Base-by-base conservation (phyloP, 345 rosid genomes). In the Camelina neglecta region DNA sequence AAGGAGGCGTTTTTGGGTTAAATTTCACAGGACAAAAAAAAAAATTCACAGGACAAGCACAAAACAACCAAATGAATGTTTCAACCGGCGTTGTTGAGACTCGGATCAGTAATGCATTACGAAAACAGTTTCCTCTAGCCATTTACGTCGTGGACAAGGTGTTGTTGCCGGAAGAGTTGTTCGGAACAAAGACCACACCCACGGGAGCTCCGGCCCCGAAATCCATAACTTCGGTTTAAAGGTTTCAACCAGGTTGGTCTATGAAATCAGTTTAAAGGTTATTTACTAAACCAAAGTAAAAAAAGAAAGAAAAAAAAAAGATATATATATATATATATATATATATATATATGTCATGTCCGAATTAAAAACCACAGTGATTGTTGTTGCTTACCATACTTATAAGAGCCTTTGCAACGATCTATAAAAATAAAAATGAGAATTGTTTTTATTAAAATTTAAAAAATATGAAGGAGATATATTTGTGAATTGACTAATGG, bases 131-230 rank as follows among this genome's bases (percentile, higher is more conserved):
- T 38, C 94, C 94, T 6, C 54, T 90, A 61, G 91, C 93, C 0
- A 74, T 90, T 76, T 92, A 92, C 79, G 83, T 81, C 53, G 81
- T 88, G 41, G 96, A 92, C 75, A 79, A 82, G 74, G 96, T 92
- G 7, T 51, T 90, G 79, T 64, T 87, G 80, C 91, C 97, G 15
- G 77, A 65, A 13, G 85, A 79, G 65, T 42, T 90, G 75, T 87
- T 64, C 15, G 88, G 81, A 45, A 51, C 51, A 10, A 62, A 60
- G 58, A 61, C 79, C 47, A 75, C 82, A 3, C 33, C 89, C 50
- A 84, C 80, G 0, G 79, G 76, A 1, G 73, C 91, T 58, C 84
- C 91, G 0, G 4, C 84, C 0, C 65, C 89, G 0, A 36, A 75
- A 9, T 64, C 68, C 9, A 36, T 1, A 6, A 15, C 69, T 3